These are phyloP conservation scores for Fusarium floridanum DNA, from an alignment of 2,329 filamentous ascomycete genomes.

Conservation along the genomic window DNA sequence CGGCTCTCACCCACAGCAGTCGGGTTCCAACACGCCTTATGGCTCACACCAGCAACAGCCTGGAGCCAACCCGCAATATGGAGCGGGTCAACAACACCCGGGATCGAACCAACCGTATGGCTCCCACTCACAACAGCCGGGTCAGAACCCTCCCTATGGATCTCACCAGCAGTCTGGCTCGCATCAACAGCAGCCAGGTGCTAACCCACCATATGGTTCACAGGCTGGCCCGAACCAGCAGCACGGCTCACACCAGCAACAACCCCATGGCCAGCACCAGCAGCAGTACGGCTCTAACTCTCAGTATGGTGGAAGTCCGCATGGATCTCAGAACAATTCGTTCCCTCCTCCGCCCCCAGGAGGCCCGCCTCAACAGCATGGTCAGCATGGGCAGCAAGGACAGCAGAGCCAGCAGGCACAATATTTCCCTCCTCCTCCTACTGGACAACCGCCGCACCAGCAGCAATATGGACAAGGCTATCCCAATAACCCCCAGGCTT, in stretches of 20 bases:
- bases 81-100: slow-evolving; percentile 42
- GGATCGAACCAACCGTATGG: slow-evolving; percentile 30
- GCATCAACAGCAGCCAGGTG: slow-evolving; percentile 36
- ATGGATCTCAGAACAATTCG: slow-evolving; percentile 43
- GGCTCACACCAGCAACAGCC: slow-evolving; percentile 26
- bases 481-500: slow-evolving; percentile 32
- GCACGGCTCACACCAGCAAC: slow-evolving; percentile 19
- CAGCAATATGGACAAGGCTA: slow-evolving; percentile 41
- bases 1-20: slow-evolving; percentile 40
- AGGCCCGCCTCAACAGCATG: slow-evolving; percentile 39
- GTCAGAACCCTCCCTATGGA: neutral
- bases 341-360: slow-evolving; percentile 43
- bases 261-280: neutral
- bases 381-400: slow-evolving; percentile 28
- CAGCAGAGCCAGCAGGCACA: slow-evolving; percentile 30
- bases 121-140: slow-evolving; percentile 35
- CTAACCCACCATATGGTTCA: slow-evolving; percentile 28
- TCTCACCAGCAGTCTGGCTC: slow-evolving; percentile 12
- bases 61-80: neutral
- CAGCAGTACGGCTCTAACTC: slow-evolving; percentile 35
- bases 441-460: slow-evolving; percentile 39
- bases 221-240: slow-evolving; percentile 7
- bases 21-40: slow-evolving; percentile 22
- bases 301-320: slow-evolving; percentile 37
- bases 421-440: slow-evolving; percentile 38